These are phyloP conservation scores for Beta vulgaris DNA, from an alignment of 148 eudicot species.

Conservation along the genomic window DNA sequence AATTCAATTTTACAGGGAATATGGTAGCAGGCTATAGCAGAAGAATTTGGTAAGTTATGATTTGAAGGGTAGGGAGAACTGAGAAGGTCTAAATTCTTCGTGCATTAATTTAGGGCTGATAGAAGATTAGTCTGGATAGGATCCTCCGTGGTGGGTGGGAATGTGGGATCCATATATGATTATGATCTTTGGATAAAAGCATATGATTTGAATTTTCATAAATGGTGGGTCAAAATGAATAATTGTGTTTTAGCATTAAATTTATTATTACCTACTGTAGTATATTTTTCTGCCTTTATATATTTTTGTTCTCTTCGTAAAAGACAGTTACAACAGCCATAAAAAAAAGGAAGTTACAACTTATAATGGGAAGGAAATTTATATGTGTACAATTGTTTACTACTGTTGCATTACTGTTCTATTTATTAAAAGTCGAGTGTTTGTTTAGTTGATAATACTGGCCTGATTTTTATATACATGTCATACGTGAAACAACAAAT, in stretches of 20 bases:
- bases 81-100: constrained; percentile 4
- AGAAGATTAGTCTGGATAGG: constrained; percentile 28
- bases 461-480: too few relatives aligned
- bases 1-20: too few relatives aligned
- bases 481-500: too few relatives aligned
- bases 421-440: too few relatives aligned
- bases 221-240: constrained; percentile 24
- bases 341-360: too few relatives aligned
- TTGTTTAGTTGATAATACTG: too few relatives aligned
- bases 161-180: constrained; percentile 31
- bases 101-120: constrained; percentile 9
- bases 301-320: neutral
- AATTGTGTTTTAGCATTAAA: constrained; percentile 24
- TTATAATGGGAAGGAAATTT: neutral
- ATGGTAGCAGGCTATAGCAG: neutral
- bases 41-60: constrained; percentile 2
- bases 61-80: too few relatives aligned
- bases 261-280: too few relatives aligned
- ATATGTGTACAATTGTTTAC: neutral
- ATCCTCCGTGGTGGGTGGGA: constrained; percentile 29
- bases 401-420: too few relatives aligned
- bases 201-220: constrained; percentile 26
- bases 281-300: neutral
- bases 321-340: neutral
- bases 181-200: constrained; percentile 20